Evolutionary conservation across 495 filamentous ascomycete species (phyloP), one percentile per base, ranked within the genome.

Genomic region (Penicillium daleae): DNA sequence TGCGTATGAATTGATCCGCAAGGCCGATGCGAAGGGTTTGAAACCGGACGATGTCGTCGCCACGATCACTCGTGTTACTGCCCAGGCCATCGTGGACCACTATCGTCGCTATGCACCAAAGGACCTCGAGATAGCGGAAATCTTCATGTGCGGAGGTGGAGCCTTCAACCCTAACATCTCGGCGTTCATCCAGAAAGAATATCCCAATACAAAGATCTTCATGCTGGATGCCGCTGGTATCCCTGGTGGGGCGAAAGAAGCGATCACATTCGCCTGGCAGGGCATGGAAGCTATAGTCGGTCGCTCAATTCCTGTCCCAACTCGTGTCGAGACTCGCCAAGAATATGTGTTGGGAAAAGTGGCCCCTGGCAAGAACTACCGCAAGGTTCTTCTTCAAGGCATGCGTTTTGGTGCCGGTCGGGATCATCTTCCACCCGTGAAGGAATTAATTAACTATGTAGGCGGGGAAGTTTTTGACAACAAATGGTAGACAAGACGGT

Each of bases 101-200:
- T 86, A 86, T 74, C 71, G 72, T 17, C 77, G 79, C 31, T 86
- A 80, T 63, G 77, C 79, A 17, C 82, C 82, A 6, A 66, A 75
- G 46, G 73, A 74, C 27, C 69, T 83, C n/a, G 76, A 81, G 61
- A 77, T 81, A 50, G 75, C 73, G 2, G 84, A 87, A 71, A 80
- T 86, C 44, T 87, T 81, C 73, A 84, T 87, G 80, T 85, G 83
- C 70, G 84, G 83, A 17, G 85, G 83, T 17, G 85, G 84, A 19
- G 83, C 57, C 12, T 51, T 51, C 46, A 85, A 86, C 67, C 84
- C 83, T 2, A 86, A 85, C 57, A 86, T 85, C 64, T 74, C 76
- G 9, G 71, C 71, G 5, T 82, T 78, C 60, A 80, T 87, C 52
- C 78, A 85, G 63, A 52, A 74, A 56, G 67, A 78, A 53, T 82